Percentiles rank a stretch among this genome's conserved stretches.
Conservation (phyloP, 768 basidiomycete genomes). For the Mycena latifolia region DNA sequence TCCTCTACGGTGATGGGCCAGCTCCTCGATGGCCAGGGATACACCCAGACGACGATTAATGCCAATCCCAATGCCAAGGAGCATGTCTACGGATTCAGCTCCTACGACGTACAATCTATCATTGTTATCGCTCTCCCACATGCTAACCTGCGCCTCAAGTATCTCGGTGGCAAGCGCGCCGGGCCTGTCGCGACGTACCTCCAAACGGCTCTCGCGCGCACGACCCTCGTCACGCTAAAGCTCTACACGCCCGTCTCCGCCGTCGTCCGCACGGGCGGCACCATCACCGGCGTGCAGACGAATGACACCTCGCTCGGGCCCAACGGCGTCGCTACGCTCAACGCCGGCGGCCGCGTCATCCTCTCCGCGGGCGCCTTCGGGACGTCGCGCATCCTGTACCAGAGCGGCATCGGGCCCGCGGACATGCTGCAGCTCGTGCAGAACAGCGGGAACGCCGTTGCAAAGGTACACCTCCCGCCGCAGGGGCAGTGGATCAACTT, state of each 20-base stretch:
- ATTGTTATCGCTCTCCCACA: background rate
- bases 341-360: conserved; percentile 68
- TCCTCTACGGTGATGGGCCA: conserved; percentile 56
- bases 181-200: conserved; percentile 74
- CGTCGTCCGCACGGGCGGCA: conserved; percentile 67
- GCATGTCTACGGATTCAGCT: conserved; percentile 69
- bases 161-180: conserved; percentile 59
- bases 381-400: conserved; percentile 68
- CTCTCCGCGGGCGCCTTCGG: conserved; percentile 71
- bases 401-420: conserved; percentile 70
- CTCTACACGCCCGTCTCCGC: conserved; percentile 62
- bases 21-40: conserved; percentile 63
- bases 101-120: conserved; percentile 49
- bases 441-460: conserved; percentile 50
- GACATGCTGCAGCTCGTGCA: conserved; percentile 69
- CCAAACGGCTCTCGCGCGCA: conserved; percentile 63
- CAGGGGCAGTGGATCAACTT: conserved; percentile 66
- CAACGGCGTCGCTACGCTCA: conserved; percentile 68
- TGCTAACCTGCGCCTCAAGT: conserved; percentile 40
- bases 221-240: conserved; percentile 62
- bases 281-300: conserved; percentile 70
- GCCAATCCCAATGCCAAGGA: conserved; percentile 68
- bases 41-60: conserved; percentile 67
- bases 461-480: conserved; percentile 62
- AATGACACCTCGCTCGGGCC: conserved; percentile 69